These are phyloP conservation scores for Saposhnikovia divaricata DNA, from an alignment of 129 eudicot species.

Conservation along the genomic window DNA sequence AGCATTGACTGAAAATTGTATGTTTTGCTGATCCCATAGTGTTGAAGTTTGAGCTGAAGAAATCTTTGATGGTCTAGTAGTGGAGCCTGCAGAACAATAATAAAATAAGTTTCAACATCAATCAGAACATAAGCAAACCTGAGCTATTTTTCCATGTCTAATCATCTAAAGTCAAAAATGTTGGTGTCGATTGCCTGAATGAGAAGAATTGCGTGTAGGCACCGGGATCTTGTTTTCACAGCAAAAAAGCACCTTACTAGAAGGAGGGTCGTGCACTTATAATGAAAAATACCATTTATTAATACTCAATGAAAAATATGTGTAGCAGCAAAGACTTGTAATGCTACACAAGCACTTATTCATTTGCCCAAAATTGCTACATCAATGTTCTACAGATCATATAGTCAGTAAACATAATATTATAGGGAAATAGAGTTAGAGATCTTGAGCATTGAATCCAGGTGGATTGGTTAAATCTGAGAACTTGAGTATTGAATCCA, in stretches of 20 bases:
- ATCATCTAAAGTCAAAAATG: constrained; percentile 47
- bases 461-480: too few relatives aligned
- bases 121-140: constrained; percentile 30
- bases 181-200: constrained; percentile 47
- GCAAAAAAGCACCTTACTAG: neutral
- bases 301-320: neutral
- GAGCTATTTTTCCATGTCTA: constrained; percentile 47
- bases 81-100: constrained; percentile 39
- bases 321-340: neutral
- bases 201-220: constrained; percentile 50
- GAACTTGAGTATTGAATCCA: too few relatives aligned
- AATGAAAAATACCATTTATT: neutral
- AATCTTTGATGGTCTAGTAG: constrained; percentile 57
- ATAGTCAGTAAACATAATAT: too few relatives aligned
- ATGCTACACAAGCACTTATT: neutral
- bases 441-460: too few relatives aligned
- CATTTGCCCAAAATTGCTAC: neutral
- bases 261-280: too few relatives aligned
- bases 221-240: constrained; percentile 62
- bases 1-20: constrained; percentile 87
- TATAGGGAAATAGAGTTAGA: too few relatives aligned
- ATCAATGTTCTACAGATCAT: too few relatives aligned
- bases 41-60: constrained; percentile 49
- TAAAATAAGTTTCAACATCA: constrained; percentile 1
- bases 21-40: constrained; percentile 79